These are phyloP conservation scores for Xylariomycetidae sp. DNA, from an alignment of 2,329 filamentous ascomycete species.

Conservation along the genomic window DNA sequence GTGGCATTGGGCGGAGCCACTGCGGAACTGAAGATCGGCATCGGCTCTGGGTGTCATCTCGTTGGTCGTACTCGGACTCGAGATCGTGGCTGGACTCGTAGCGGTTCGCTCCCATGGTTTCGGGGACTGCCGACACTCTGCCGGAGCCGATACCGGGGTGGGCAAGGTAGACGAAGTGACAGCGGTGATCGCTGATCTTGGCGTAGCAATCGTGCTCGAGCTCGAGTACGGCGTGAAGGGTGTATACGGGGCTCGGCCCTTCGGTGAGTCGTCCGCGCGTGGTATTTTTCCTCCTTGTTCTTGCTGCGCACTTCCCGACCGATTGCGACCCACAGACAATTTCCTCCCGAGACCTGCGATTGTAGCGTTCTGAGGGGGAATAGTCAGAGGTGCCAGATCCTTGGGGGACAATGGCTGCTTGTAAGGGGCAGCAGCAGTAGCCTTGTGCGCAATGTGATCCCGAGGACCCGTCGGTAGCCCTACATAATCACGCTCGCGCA, in stretches of 20 bases:
- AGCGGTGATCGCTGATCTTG: slow-evolving; percentile 40
- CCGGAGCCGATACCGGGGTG: slow-evolving; percentile 45
- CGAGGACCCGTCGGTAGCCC: neutral
- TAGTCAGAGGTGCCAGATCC: slow-evolving; percentile 50
- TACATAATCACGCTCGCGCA: slow-evolving; percentile 35
- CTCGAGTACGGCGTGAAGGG: slow-evolving; percentile 38
- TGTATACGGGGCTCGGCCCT: slow-evolving; percentile 32
- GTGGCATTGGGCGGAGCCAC: slow-evolving; percentile 30
- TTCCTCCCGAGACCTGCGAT: slow-evolving; percentile 30
- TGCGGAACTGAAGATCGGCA: slow-evolving; percentile 16
- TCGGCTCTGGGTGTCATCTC: slow-evolving; percentile 27
- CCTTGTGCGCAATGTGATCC: slow-evolving; percentile 5
- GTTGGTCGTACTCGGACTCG: too few species aligned
- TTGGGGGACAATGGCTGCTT: slow-evolving; percentile 45
- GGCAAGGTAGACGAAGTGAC: slow-evolving; percentile 36
- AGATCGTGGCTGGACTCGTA: slow-evolving; percentile 21
- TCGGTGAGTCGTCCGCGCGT: slow-evolving; percentile 41
- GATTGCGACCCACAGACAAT: slow-evolving; percentile 38
- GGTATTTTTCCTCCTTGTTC: slow-evolving; percentile 35
- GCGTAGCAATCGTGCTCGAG: slow-evolving; percentile 34
- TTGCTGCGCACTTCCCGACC: slow-evolving; percentile 36
- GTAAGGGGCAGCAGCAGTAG: slow-evolving; percentile 9
- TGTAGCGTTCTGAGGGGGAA: slow-evolving; percentile 36
- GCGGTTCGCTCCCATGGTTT: slow-evolving; percentile 36
- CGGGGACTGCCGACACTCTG: slow-evolving; percentile 37